Base-by-base conservation (phyloP, 306 rosid genomes). In the Medicago arabica region DNA sequence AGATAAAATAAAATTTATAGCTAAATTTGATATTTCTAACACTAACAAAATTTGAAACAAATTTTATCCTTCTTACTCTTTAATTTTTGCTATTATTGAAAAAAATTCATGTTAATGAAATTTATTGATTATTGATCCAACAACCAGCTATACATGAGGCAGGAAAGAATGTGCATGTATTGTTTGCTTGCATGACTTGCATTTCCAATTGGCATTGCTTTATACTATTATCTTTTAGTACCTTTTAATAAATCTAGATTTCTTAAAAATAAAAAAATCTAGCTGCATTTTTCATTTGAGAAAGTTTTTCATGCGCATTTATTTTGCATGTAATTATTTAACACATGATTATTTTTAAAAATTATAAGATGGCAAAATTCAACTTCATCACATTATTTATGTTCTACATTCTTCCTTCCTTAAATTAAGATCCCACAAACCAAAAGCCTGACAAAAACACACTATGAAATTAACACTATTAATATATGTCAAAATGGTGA, bases 401-500 rank as follows among this genome's bases (percentile, higher is more conserved):
- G 8, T 5, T 5, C n/a, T 39, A 14, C 55, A 39, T 38, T 65
- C 6, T 19, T 19, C 28, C 36, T 53, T 65, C 34, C 21, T 7
- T 3, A n/a, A 16, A 46, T 31, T 57, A 21, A 21, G 5, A 57
- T 57, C 18, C 53, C 23, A 17, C 28, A 23, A 60, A 62, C 39
- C 36, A 47, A 69, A 60, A 61, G 54, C 16, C 36, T 62, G 1
- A 7, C 40, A 49, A 62, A 9, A 73, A 46, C 19, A 74, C 46
- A 31, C 36, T 18, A 15, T 11, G 36, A 12, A 47, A 58, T 23
- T 58, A 58, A 47, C 36, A 62, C 23, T 19, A 34, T 7, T 19
- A 17, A 66, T 43, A 44, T 50, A 1, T 1, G 17, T 8, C 40
- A 36, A 69, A 69, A 47, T 60, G 19, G 23, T 75, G 10, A 40